Evolutionary conservation across 1,284 basidiomycete species (phyloP).

Genomic region (Irpex rosettiformis): DNA sequence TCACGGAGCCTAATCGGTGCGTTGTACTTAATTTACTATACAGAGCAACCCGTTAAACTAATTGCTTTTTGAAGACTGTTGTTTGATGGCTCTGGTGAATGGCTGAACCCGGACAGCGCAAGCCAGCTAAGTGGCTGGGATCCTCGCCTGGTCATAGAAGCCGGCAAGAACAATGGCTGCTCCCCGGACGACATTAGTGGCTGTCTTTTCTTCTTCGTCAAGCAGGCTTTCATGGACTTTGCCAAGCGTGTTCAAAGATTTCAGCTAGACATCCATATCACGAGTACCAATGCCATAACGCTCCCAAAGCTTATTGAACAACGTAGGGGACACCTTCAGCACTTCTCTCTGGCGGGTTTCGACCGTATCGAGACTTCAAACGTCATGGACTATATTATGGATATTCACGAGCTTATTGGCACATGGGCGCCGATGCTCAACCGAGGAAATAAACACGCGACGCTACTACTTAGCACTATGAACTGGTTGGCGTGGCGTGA

Average conservation of each 20-base stretch:
- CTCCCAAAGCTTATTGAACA: background rate
- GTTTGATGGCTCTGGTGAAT: background rate
- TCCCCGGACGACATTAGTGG: slow-evolving; percentile 38
- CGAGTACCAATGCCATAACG: background rate
- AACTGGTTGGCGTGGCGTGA: background rate
- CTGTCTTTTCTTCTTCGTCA: slow-evolving; percentile 39
- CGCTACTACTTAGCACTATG: slow-evolving; percentile 2
- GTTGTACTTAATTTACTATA: slow-evolving; percentile 28
- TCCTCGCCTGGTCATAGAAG: slow-evolving; percentile 22
- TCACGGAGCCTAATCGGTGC: slow-evolving; percentile 34
- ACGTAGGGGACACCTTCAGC: background rate
- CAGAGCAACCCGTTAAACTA: background rate
- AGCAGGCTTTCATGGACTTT: background rate
- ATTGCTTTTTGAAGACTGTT: background rate
- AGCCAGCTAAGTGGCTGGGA: slow-evolving; percentile 5
- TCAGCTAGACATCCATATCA: background rate
- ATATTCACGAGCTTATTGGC: background rate
- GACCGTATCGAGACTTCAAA: slow-evolving; percentile 6
- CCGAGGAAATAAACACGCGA: background rate
- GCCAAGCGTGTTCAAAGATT: background rate
- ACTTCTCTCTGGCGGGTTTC: background rate
- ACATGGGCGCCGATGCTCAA: slow-evolving; percentile 4
- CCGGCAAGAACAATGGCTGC: slow-evolving; percentile 32
- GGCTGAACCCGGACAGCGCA: background rate
- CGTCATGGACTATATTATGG: background rate